Base-by-base conservation (phyloP, 2,329 filamentous ascomycete genomes). In the Beauveria varroae region DNA sequence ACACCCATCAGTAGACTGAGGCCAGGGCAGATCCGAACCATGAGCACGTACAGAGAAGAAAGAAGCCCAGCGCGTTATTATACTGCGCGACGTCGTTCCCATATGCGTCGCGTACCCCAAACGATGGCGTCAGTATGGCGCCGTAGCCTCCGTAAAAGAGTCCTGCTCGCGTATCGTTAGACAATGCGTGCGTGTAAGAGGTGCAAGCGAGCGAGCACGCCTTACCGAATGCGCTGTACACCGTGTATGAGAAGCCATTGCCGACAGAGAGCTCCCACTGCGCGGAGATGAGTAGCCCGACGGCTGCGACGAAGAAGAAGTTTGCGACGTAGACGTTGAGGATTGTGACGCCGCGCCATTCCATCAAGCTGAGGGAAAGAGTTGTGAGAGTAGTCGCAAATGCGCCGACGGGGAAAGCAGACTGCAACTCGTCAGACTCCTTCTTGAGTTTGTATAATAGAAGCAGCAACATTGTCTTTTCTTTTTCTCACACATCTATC, bases 331-430 rank as follows among this genome's bases (percentile, higher is more conserved):
- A 83, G 2, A 80, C 78, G 58, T 82, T 83, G 1, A 74, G 76
- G 2, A 73, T 78, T 0, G 75, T 77, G 0, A 84, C 75, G 9
- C 78, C 79, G 43, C 82, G 73, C 72, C 75, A 83, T 66, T 81
- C 81, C 80, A 84, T 83, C 54, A 84, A 67, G n/a, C 76, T 76
- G 1, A 83, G 69, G 0, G 80, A 82, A 1, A 84, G 69, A 0
- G 81, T 83, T 0, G 79, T 82, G 18, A 84, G 65, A 0, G 81
- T 84, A 1, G 80, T 83, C 0, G 79, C 76, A 64, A 84, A 84
- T 3, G 77, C 80, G 0, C 80, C 80, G 37, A 83, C 78, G 0
- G 78, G 78, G 1, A 83, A 68, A 0, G 79, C 77, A 10, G 78
- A 79, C 75, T 77, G 12, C 1, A n/a, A 12, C 2, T 49, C 3